phyloP scores from a whole-genome alignment of 2,329 filamentous ascomycete species.

The Diplodia scrobiculata region DNA sequence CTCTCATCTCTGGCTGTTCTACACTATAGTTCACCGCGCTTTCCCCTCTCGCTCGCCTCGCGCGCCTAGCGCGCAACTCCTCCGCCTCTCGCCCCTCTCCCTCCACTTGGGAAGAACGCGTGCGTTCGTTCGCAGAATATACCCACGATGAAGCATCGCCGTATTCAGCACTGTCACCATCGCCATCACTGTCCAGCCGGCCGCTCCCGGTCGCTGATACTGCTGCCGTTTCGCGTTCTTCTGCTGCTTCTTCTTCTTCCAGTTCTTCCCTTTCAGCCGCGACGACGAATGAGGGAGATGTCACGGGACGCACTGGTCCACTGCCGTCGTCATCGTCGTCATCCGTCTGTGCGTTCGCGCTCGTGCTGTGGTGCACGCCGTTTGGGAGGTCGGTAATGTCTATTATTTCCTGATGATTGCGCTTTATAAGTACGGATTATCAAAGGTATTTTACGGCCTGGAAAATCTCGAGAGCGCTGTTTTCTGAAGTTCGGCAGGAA shows the following conservation, averaged over 20 bases:
- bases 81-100: not conserved
- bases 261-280: not conserved
- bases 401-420: not conserved
- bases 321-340: not conserved
- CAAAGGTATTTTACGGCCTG: not conserved
- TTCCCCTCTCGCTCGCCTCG: not conserved
- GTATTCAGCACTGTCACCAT: too few relatives aligned
- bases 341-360: too few relatives aligned
- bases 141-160: not conserved
- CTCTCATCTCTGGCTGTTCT: not conserved
- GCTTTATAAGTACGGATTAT: not conserved
- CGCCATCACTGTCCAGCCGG: not conserved
- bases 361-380: not conserved
- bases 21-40: not conserved
- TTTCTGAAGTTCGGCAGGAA: not conserved
- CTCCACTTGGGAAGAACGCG: not conserved
- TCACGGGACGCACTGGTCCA: not conserved
- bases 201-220: not conserved
- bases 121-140: not conserved
- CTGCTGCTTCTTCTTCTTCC: not conserved
- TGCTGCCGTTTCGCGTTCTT: not conserved
- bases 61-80: not conserved
- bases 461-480: too few relatives aligned
- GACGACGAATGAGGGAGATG: not conserved
- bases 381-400: conserved; percentile 15